Conservation (phyloP, 2,329 filamentous ascomycete species). For the Plenodomus biglobosus region DNA sequence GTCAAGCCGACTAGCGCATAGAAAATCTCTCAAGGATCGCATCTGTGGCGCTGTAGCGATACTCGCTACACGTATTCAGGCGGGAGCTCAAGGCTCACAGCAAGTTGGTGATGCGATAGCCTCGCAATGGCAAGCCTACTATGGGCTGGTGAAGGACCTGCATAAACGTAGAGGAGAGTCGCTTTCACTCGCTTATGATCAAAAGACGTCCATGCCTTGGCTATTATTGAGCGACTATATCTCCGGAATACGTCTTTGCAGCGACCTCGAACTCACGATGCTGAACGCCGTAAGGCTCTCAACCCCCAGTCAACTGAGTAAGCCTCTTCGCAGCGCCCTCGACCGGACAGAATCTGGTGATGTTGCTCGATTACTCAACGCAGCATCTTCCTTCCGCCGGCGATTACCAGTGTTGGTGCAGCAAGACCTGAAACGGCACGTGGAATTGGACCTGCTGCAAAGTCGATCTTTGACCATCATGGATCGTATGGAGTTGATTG, state of each 20-base stretch:
- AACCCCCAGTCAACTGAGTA: conserved; percentile 16
- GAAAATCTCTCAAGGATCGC: conserved; percentile 69
- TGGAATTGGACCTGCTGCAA: conserved; percentile 73
- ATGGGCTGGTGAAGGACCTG: conserved; percentile 79
- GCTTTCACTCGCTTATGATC: conserved; percentile 74
- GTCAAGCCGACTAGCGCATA: conserved; percentile 22
- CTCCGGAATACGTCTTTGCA: conserved; percentile 78
- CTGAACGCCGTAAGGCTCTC: conserved; percentile 61
- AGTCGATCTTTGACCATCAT: conserved; percentile 61
- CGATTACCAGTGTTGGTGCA: conserved; percentile 69
- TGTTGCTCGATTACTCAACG: conserved; percentile 65
- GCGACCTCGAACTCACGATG: conserved; percentile 70
- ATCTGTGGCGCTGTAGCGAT: conserved; percentile 72
- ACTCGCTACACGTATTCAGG: conserved; percentile 66
- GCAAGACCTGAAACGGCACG: conserved; percentile 65
- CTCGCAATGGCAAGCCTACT: conserved; percentile 87
- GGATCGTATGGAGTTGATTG: conserved; percentile 76
- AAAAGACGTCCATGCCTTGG: conserved; percentile 73
- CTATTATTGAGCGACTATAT: conserved; percentile 80
- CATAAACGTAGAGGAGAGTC: conserved; percentile 85
- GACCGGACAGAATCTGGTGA: conserved; percentile 47
- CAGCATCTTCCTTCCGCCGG: conserved; percentile 70
- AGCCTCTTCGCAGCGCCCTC: conserved; percentile 38
- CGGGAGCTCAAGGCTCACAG: conserved; percentile 70
- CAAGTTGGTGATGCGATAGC: conserved; percentile 74